Evolutionary conservation across 2,329 filamentous ascomycete genomes (phyloP).

Genomic region (Juglanconis juglandina): DNA sequence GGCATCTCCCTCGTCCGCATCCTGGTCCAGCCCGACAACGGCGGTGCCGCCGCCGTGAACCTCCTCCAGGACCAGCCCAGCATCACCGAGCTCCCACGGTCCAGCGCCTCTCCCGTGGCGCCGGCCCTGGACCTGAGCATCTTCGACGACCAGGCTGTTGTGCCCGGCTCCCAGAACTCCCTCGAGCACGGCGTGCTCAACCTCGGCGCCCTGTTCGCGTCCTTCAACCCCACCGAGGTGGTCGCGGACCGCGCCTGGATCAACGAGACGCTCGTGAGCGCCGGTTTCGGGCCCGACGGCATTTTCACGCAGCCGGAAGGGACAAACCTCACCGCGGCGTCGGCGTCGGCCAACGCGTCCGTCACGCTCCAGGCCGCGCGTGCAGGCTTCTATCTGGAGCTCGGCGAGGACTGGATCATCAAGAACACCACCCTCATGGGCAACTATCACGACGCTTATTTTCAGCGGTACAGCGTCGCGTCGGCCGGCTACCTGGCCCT

Average conservation of each 20-base stretch:
- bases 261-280: neutral
- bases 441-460: slow-evolving; percentile 6
- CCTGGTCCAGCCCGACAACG: slow-evolving; percentile 3
- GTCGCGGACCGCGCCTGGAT: neutral
- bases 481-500: slow-evolving; percentile 12
- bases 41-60: neutral
- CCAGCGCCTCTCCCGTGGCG: neutral
- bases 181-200: slow-evolving; percentile 12
- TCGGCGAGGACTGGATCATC: slow-evolving; percentile 12
- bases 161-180: neutral
- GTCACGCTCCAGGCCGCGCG: neutral
- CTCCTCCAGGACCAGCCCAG: neutral
- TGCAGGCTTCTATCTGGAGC: neutral
- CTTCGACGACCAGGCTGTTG: slow-evolving; percentile 5
- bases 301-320: slow-evolving; percentile 4
- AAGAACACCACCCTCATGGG: slow-evolving; percentile 1
- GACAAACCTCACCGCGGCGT: slow-evolving; percentile 14
- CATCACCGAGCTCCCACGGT: neutral
- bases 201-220: slow-evolving; percentile 10
- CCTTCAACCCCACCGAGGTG: slow-evolving; percentile 1
- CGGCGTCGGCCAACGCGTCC: slow-evolving; percentile 9
- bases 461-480: slow-evolving; percentile 3
- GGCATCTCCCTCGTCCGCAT: slow-evolving; percentile 10
- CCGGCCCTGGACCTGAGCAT: slow-evolving; percentile 9
- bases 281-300: neutral